Percentiles rank a stretch among this genome's conserved stretches.
These are phyloP conservation scores for Penicillium ucsense DNA, from an alignment of 495 filamentous ascomycete species.

Conservation along the genomic window DNA sequence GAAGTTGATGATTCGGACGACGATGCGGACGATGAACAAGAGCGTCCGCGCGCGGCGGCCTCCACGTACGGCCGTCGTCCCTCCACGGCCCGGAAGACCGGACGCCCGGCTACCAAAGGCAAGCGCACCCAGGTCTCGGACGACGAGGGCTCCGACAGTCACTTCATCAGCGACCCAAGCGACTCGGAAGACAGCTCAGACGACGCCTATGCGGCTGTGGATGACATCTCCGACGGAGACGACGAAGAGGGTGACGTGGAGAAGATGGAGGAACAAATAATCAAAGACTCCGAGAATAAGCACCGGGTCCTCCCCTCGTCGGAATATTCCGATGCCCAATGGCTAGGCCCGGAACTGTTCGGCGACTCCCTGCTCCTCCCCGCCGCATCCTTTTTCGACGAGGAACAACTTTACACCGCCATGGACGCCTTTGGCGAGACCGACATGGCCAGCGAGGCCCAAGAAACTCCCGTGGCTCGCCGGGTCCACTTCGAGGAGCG, in stretches of 20 bases:
- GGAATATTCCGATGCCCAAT: slow-evolving; percentile 38
- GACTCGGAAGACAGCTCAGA: slow-evolving; percentile 41
- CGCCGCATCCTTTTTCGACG: slow-evolving; percentile 40
- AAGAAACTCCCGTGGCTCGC: slow-evolving; percentile 33
- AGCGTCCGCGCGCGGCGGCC: slow-evolving; percentile 39
- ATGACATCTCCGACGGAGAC: slow-evolving; percentile 68
- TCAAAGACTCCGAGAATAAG: slow-evolving; percentile 49
- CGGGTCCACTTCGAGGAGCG: slow-evolving; percentile 43
- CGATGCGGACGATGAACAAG: slow-evolving; percentile 42
- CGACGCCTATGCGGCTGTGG: slow-evolving; percentile 64
- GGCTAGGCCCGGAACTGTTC: slow-evolving; percentile 47
- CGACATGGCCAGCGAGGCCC: slow-evolving; percentile 34
- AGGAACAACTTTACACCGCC: slow-evolving; percentile 39
- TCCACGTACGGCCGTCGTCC: slow-evolving; percentile 41
- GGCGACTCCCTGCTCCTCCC: slow-evolving; percentile 41
- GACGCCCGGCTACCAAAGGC: slow-evolving; percentile 24
- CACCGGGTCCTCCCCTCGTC: slow-evolving; percentile 17
- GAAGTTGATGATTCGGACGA: slow-evolving; percentile 36
- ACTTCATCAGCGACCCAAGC: slow-evolving; percentile 23
- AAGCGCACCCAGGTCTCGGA: slow-evolving; percentile 46
- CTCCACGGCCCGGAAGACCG: slow-evolving; percentile 35
- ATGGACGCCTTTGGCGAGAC: slow-evolving; percentile 39
- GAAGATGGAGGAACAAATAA: slow-evolving; percentile 62
- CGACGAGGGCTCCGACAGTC: slow-evolving; percentile 53
- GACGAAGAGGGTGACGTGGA: slow-evolving; percentile 66